Base-by-base conservation (phyloP, 495 filamentous ascomycete genomes). In the Neurospora sp. region DNA sequence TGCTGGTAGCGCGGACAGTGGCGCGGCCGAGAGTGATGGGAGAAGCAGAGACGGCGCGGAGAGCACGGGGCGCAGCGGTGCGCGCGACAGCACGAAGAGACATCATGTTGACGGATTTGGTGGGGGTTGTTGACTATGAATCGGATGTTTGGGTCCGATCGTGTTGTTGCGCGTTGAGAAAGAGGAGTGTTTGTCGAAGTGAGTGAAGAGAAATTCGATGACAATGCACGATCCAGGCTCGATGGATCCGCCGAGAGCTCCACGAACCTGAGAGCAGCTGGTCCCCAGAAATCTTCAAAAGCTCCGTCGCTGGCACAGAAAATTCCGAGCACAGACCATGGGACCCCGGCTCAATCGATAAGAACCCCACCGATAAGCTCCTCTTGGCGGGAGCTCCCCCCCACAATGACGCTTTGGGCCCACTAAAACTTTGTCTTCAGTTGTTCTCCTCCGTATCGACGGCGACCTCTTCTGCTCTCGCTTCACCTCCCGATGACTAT, bases 71-170 rank as follows among this genome's bases (percentile, higher is more conserved):
- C 76, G 90, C 87, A 22, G 92, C 53, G 27, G 53, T 88, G 79
- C 92, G 92, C 76, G 90, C 85, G 71, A 92, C 79, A 72, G 87
- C 84, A 80, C 93, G 89, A 65, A 96, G 84, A 70, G 92, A 93
- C 80, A 94, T 82, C 93, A 95, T 96, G 78, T 77, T 91, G 86
- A 20, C 27, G 35, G 41, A 53, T 40, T 38, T 35, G 42, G 16
- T 22, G 20, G 27, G 40, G 68, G 16, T 8, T 74, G 69, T 48
- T 61, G 65, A 42, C 44, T 20, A 53, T 59, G 20, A 27, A 27
- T 22, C 10, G 40, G 35, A 69, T 59, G 68, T 40, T 14, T 12
- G 27, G 45, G 69, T 27, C 59, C 59, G 72, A 72, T 65, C 41
- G 70, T 75, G 70, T 65, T 35, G 53, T 61, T 65, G 53, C 53